These are phyloP conservation scores for Tylopilus balloui DNA, from an alignment of 768 basidiomycete genomes.

Conservation along the genomic window DNA sequence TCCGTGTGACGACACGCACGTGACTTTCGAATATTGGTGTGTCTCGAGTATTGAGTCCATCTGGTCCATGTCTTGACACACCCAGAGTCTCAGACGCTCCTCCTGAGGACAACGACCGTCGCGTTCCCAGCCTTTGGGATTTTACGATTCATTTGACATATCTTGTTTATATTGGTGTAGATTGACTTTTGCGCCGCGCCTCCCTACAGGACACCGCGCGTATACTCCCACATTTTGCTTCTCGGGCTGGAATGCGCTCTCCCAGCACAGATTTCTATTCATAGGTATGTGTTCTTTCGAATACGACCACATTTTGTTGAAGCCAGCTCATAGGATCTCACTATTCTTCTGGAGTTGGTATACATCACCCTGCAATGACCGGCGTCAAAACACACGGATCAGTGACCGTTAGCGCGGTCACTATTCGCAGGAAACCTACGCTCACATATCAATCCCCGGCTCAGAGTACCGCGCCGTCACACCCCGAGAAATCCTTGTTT, in stretches of 20 bases:
- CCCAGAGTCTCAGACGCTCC: slow-evolving; percentile 4
- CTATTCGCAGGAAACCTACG: slow-evolving; percentile 52
- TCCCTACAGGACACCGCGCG: slow-evolving; percentile 7
- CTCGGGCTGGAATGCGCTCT: slow-evolving; percentile 23
- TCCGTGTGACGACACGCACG: slow-evolving; percentile 16
- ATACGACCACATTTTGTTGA: background rate
- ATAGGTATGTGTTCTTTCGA: slow-evolving; percentile 17
- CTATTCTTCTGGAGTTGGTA: slow-evolving; percentile 6
- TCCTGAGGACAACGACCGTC: slow-evolving; percentile 7
- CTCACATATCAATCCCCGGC: slow-evolving; percentile 57
- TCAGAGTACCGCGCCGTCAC: slow-evolving; percentile 27
- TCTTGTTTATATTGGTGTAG: slow-evolving; percentile 25
- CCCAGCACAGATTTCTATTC: slow-evolving; percentile 11
- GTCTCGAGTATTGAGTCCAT: slow-evolving; percentile 15
- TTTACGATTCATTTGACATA: slow-evolving; percentile 9
- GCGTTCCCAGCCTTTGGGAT: slow-evolving; percentile 7
- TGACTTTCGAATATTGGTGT: slow-evolving; percentile 18
- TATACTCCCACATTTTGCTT: slow-evolving; percentile 12
- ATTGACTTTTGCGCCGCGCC: slow-evolving; percentile 9
- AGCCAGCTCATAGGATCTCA: slow-evolving; percentile 7
- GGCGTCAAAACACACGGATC: slow-evolving; percentile 19
- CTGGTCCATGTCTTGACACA: slow-evolving; percentile 23
- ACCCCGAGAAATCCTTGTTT: slow-evolving; percentile 21
- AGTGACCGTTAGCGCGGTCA: slow-evolving; percentile 11
- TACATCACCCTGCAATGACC: slow-evolving; percentile 17